These are phyloP conservation scores for Mortierella sp. DNA, from an alignment of 371 early-diverging fungal genomes.

Conservation along the genomic window DNA sequence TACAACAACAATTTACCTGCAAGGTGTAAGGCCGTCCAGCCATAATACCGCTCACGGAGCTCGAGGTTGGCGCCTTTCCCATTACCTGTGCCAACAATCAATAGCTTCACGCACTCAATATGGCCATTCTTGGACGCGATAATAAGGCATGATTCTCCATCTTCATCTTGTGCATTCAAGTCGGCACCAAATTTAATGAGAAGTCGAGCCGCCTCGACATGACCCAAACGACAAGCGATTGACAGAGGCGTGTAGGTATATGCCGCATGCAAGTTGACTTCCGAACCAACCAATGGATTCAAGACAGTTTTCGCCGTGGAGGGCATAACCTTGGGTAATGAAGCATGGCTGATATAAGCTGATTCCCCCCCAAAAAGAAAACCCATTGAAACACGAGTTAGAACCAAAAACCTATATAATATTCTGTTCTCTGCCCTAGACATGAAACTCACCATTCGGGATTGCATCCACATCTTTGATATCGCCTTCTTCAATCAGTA, in stretches of 20 bases:
- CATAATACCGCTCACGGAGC: constrained; percentile 61
- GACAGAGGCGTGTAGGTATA: constrained; percentile 63
- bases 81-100: constrained; percentile 54
- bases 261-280: constrained; percentile 47
- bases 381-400: neutral
- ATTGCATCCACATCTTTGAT: constrained; percentile 65
- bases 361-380: too few species aligned
- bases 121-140: constrained; percentile 70
- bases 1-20: constrained; percentile 60
- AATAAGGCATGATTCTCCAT: constrained; percentile 75
- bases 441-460: constrained; percentile 20
- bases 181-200: constrained; percentile 68
- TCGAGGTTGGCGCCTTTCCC: constrained; percentile 47
- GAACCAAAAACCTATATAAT: neutral
- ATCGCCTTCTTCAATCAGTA: constrained; percentile 67
- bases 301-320: constrained; percentile 36
- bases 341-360: constrained; percentile 16
- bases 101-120: constrained; percentile 62
- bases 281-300: constrained; percentile 50
- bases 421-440: neutral
- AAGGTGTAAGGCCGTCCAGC: constrained; percentile 76
- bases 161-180: constrained; percentile 68
- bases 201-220: constrained; percentile 61
- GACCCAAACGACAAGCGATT: constrained; percentile 69
- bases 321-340: constrained; percentile 51